Evolutionary conservation across 1,284 basidiomycete species (phyloP), one percentile per base, ranked within the genome.

Genomic region (Rhodotorula mucilaginosa): DNA sequence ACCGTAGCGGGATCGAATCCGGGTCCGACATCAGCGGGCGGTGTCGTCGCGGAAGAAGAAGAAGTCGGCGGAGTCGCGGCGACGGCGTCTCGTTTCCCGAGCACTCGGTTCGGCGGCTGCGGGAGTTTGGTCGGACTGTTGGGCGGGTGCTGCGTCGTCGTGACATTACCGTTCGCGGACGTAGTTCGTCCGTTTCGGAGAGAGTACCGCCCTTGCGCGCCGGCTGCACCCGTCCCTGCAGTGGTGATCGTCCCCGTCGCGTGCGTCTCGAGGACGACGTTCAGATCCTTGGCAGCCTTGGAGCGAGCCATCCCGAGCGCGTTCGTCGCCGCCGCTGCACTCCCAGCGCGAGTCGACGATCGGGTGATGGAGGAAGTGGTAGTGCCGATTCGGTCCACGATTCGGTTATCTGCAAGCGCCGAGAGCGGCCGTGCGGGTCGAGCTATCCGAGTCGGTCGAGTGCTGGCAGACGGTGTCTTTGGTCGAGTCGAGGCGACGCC

Each of bases 371-470:
- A 29, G 15, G 58, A 12, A 12, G 18, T 26, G 1, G 58, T 29
- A 0, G 54, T 29, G 13, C 58, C 59, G 58, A 70, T n/a, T 0
- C 72, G 72, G 60, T 74, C 70, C 49, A 74, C 73, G n/a, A 74
- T 72, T 19, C 73, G 64, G 54, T 75, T 73, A 52, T 73, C 71
- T 19, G 68, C 64, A 39, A 73, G 70, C 1, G 74, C 66, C 3
- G 71, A 70, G 26, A 73, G 66, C 10, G 74, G 74, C 3, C 69
- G 67, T 3, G 61, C 61, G 1, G 47, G 65, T n/a, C 72, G 57
- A 19, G 74, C 70, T 57, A 74, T 72, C 23, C 74, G 65, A 3
- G 74, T 74, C 19, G 74, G 70, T 5, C 73, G 61, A 5, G 73
- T 39, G 2, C 62, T 49, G 21, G 31, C 29, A 18, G 62, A 26